Evolutionary conservation across 2,329 filamentous ascomycete genomes (phyloP).

Genomic region (Endoconidiophora laricicola): DNA sequence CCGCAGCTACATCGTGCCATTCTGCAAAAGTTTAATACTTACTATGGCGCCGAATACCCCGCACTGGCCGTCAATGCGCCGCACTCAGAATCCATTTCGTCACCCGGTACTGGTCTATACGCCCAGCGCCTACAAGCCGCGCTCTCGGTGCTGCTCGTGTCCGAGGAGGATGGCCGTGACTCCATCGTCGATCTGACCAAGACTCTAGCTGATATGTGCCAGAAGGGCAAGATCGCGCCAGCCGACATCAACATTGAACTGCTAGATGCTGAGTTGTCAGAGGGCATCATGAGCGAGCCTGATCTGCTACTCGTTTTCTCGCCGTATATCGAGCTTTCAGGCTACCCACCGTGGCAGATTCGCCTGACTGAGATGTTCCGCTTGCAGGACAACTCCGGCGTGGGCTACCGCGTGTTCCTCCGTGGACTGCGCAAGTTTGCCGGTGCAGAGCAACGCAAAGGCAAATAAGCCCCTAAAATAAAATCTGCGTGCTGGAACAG

Average conservation of each 20-base stretch:
- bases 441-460: slow-evolving; percentile 75
- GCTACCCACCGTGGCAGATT: slow-evolving; percentile 94
- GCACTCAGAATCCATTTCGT: slow-evolving; percentile 25
- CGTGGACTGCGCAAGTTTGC: slow-evolving; percentile 70
- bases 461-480: slow-evolving; percentile 29
- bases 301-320: slow-evolving; percentile 80
- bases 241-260: slow-evolving; percentile 72
- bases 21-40: slow-evolving; percentile 62
- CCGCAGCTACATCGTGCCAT: slow-evolving; percentile 70
- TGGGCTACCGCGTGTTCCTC: slow-evolving; percentile 90
- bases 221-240: slow-evolving; percentile 65
- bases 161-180: slow-evolving; percentile 74
- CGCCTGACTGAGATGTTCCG: slow-evolving; percentile 87
- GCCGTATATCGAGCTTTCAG: slow-evolving; percentile 65
- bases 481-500: not conserved
- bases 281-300: slow-evolving; percentile 70
- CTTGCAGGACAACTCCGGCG: slow-evolving; percentile 57
- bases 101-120: slow-evolving; percentile 16
- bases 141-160: slow-evolving; percentile 39
- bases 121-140: slow-evolving; percentile 11
- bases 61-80: slow-evolving; percentile 41
- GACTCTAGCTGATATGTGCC: slow-evolving; percentile 88
- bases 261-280: slow-evolving; percentile 72
- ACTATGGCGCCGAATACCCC: slow-evolving; percentile 66
- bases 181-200: slow-evolving; percentile 91